Evolutionary conservation across 768 basidiomycete species (phyloP).

Genomic region (Ramaria sp.): DNA sequence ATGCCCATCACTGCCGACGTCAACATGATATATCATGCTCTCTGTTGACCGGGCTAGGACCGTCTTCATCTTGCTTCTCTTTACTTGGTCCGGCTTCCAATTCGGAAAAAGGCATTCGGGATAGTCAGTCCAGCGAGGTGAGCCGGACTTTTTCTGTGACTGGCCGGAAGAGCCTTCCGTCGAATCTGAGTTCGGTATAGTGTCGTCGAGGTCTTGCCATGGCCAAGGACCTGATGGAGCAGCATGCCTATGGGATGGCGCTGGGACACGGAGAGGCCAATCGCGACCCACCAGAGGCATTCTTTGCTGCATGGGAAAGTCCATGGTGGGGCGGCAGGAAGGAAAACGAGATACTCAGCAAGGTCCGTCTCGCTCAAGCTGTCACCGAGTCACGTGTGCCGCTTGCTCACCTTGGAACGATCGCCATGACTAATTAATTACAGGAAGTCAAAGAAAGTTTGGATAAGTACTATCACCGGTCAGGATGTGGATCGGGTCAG

Average conservation of each 20-base stretch:
- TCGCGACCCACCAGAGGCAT: no score
- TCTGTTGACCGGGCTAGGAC: slow-evolving; percentile 9
- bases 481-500: no score
- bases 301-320: no score
- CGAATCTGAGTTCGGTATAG: slow-evolving; percentile 15
- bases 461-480: no score
- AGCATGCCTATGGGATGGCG: neutral
- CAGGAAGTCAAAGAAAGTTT: no score
- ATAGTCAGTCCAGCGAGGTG: slow-evolving; percentile 27
- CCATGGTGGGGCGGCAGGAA: no score
- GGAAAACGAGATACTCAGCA: no score
- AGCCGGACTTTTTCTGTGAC: neutral
- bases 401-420: no score
- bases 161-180: neutral
- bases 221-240: slow-evolving; percentile 6
- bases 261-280: neutral
- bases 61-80: slow-evolving; percentile 21
- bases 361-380: no score
- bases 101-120: slow-evolving; percentile 46
- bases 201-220: slow-evolving; percentile 9
- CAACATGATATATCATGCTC: slow-evolving; percentile 12
- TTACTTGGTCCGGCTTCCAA: slow-evolving; percentile 39
- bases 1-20: slow-evolving; percentile 14
- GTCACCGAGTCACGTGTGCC: no score
- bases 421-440: no score